A percentile compares a stretch with the other conserved stretches of the same genome.
These are phyloP conservation scores for Leptographium flavum DNA, from an alignment of 2,329 filamentous ascomycete species.

Conservation along the genomic window DNA sequence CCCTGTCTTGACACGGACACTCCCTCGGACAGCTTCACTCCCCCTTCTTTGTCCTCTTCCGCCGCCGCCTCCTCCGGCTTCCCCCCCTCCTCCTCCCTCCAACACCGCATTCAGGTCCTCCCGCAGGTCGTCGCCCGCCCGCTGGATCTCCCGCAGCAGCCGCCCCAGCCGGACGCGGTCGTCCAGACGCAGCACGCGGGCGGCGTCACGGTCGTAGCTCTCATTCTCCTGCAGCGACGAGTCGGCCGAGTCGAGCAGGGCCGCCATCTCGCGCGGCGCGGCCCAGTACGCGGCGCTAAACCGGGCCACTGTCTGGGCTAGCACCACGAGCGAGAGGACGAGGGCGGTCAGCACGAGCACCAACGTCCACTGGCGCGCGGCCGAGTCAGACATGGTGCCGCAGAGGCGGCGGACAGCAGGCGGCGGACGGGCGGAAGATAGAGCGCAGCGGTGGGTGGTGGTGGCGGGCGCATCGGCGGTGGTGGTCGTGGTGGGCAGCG, in stretches of 20 bases:
- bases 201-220: constrained; percentile 45
- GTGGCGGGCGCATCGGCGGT: neutral
- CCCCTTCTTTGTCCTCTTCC: too few species aligned
- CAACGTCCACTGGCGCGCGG: constrained; percentile 40
- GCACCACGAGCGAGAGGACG: constrained; percentile 38
- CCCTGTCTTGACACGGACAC: too few species aligned
- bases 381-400: constrained; percentile 32
- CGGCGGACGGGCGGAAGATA: neutral
- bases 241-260: constrained; percentile 45
- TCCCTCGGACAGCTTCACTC: too few species aligned
- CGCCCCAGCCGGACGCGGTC: constrained; percentile 46
- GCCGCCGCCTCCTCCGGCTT: too few species aligned
- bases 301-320: constrained; percentile 34
- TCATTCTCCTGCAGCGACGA: constrained; percentile 51
- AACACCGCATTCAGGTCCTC: constrained; percentile 42
- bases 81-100: constrained; percentile 12
- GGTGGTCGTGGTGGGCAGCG: neutral
- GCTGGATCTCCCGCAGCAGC: constrained; percentile 48
- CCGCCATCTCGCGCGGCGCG: constrained; percentile 42
- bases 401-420: constrained; percentile 4
- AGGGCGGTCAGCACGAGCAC: constrained; percentile 44
- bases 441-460: neutral
- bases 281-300: constrained; percentile 42
- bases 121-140: constrained; percentile 43
- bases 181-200: constrained; percentile 41